Evolutionary conservation across 768 basidiomycete genomes (phyloP), one percentile per base, ranked within the genome.

Genomic region (Trametes cingulata): DNA sequence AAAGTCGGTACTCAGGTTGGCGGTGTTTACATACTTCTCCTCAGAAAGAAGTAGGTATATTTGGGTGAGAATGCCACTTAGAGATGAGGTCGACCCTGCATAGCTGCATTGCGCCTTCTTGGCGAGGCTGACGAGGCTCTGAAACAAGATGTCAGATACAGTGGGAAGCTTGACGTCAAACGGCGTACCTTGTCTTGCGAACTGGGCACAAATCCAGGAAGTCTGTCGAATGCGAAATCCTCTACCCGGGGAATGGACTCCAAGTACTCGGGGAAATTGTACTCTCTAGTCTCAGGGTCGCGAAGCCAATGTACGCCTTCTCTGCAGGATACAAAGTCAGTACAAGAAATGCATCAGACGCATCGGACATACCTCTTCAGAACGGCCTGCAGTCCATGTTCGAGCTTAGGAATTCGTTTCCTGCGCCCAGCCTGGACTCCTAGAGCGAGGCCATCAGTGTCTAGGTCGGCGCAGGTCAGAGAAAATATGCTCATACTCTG

Each of bases 251-350:
- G 93, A 46, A 99, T 82, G 1, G 73, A 71, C 72, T 91, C 83
- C 5, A 97, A 75, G 69, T 80, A 83, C 3, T 86, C 83, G 0
- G 85, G 73, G 69, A 93, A 98, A 68, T 95, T 95, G 75, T 91
- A 95, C 14, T 93, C 88, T 6, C 85, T 80, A 0, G 93, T 90
- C 17, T 90, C 80, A 0, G 93, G 91, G 69, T 98, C 94, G 67
- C 86, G 85, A 2, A 97, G 74, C 87, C 92, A 92, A 66, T 94
- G 91, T 0, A 95, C 88, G 10, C 92, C 91, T 5, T 90, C 91
- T 65, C 95, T 97, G 36, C 13, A 51, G 14, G 5, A 10, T 5
- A 3, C 24, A 10, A 3, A 10, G 6, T 41, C 6, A 47, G 51
- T 24, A 61, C 36, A 60, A 41, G 35, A 58, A 43, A 46, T 22